Base-by-base conservation (phyloP, 257 asterid species). In the Gentiana dahurica region DNA sequence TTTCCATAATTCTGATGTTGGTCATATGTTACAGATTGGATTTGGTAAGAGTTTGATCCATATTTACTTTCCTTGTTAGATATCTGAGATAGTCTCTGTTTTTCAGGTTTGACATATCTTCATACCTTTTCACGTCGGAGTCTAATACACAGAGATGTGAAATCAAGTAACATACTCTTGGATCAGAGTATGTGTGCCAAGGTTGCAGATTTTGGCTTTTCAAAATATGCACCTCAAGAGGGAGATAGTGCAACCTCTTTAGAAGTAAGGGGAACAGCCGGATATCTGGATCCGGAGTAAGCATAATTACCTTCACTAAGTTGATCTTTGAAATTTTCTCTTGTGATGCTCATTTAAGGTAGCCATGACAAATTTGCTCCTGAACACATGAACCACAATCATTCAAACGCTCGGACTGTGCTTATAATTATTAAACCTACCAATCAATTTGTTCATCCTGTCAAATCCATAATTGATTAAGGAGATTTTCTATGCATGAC, bases 151-250 rank as follows among this genome's bases (percentile, higher is more conserved):
- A 88, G 96, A 68, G 96, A 88, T 68, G 96, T 88, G 53, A 88
- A 88, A 69, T 88, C 96, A 65, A 88, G 96, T 48, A 88, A 88
- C 59, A 88, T 88, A 72, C 96, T 88, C 64, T 79, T 88, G 55
- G 95, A 88, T 61, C 88, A 88, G 35, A 85, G 94, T 79, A 88
- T 88, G 96, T 68, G 81, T 49, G 95, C 96, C 48, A 88, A 85
- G 74, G 95, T 88, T 65, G 89, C 95, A 33, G 96, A 88, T 58
- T 88, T 88, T 34, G 96, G 87, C 39, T 80, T 88, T 67, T 88
- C 96, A 50, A 88, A 88, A 71, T 88, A 88, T 61, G 95, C 95
- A 64, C 83, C 96, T 47, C 96, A 88, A 64, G 95, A 88, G 74
- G 96, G 90, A 58, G 96, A 88, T 51, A 88, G 95, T 51, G 81